phyloP scores from a whole-genome alignment of 441 rosid genomes.

The Populus tomentosa region DNA sequence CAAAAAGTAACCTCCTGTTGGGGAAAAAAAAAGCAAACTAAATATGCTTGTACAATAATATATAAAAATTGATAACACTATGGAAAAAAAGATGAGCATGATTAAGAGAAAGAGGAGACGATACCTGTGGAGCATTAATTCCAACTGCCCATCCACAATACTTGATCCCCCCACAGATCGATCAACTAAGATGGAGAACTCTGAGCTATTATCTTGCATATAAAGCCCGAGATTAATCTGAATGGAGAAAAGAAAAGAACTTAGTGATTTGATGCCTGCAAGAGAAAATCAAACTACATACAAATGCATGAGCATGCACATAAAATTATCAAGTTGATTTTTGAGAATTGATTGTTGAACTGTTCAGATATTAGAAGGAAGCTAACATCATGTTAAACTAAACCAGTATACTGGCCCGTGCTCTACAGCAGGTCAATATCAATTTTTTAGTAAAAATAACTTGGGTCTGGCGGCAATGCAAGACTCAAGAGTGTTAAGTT shows the following conservation, averaged over 20 bases:
- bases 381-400: background rate
- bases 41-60: background rate
- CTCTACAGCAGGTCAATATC: too few relatives aligned
- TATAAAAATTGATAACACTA: background rate
- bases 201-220: slow-evolving; percentile 59
- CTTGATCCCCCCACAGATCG: slow-evolving; percentile 88
- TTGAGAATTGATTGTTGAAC: background rate
- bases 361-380: background rate
- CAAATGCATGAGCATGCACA: background rate
- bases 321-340: background rate
- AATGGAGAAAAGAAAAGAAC: slow-evolving; percentile 11
- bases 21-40: slow-evolving; percentile 5
- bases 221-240: slow-evolving; percentile 94
- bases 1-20: slow-evolving; percentile 72
- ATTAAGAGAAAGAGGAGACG: slow-evolving; percentile 1
- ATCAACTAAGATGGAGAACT: slow-evolving; percentile 84
- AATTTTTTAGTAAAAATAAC: too few relatives aligned
- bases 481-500: too few relatives aligned
- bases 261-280: background rate
- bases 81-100: background rate
- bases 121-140: slow-evolving; percentile 96
- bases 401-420: too few relatives aligned
- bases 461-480: too few relatives aligned
- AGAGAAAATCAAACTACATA: background rate
- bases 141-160: slow-evolving; percentile 81